Conservation (phyloP, 1,284 basidiomycete species). For the Ceratobasidium papillatum region DNA sequence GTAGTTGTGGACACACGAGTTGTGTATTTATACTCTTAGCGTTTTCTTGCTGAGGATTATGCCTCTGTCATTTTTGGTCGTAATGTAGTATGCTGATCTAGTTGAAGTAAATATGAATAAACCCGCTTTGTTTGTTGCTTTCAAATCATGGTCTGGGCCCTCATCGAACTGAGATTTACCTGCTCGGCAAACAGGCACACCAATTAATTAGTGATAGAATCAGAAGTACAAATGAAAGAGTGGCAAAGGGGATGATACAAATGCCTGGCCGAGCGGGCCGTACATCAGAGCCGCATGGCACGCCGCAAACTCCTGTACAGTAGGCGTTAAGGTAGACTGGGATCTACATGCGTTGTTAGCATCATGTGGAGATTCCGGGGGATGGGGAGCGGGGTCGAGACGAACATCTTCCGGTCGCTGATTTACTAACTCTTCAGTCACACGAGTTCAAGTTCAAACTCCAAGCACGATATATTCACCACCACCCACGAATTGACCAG, state of each 20-base stretch:
- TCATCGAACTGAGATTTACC: not conserved
- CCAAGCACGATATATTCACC: conserved; percentile 30
- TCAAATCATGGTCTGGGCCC: not conserved
- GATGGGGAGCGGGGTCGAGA: too few relatives aligned
- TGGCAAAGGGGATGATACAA: too few relatives aligned
- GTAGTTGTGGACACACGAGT: conserved; percentile 5
- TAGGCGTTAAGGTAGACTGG: too few relatives aligned
- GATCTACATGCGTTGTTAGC: too few relatives aligned
- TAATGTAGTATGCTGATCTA: conserved; percentile 7
- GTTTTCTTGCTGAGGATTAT: conserved; percentile 24
- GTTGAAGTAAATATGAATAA: conserved; percentile 21
- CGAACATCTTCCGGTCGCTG: too few relatives aligned
- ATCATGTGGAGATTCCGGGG: too few relatives aligned
- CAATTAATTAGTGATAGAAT: too few relatives aligned
- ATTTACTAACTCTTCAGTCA: not conserved
- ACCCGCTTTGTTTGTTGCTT: not conserved
- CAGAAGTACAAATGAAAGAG: too few relatives aligned
- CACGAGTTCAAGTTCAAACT: conserved; percentile 14
- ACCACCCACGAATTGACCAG: conserved; percentile 24
- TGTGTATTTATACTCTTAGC: conserved; percentile 25
- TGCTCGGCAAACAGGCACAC: not conserved
- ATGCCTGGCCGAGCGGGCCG: too few relatives aligned
- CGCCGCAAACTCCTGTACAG: too few relatives aligned
- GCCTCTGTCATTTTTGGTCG: conserved; percentile 1
- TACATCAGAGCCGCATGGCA: too few relatives aligned